Percentiles rank a stretch among this genome's conserved stretches.
Evolutionary conservation across 352 stramenopile species (phyloP).

Genomic region (Pythium brachiatum): DNA sequence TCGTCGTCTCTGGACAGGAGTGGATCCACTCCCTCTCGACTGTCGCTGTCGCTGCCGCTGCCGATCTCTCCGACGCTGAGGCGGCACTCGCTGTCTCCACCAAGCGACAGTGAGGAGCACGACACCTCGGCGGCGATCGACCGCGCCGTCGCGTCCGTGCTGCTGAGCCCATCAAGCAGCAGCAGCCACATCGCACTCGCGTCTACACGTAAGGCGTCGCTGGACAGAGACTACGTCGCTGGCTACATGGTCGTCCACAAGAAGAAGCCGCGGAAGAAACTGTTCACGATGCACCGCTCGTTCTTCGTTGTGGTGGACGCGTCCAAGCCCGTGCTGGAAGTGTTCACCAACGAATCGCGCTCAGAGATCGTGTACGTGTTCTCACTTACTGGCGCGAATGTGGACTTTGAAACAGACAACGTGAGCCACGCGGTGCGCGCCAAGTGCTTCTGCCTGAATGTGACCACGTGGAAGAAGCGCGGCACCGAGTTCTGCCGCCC

Average conservation of each 20-base stretch:
- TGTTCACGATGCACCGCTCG: slow-evolving; percentile 45
- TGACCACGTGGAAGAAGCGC: slow-evolving; percentile 69
- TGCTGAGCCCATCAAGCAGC: not conserved
- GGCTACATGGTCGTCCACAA: slow-evolving; percentile 60
- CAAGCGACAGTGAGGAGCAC: not conserved
- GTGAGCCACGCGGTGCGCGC: slow-evolving; percentile 60
- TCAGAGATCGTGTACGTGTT: slow-evolving; percentile 59
- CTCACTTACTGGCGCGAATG: slow-evolving; percentile 47
- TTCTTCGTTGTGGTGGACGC: slow-evolving; percentile 55
- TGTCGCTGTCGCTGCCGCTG: slow-evolving; percentile 12
- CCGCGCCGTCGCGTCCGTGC: slow-evolving; percentile 18
- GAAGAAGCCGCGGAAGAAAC: slow-evolving; percentile 58
- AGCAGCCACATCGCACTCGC: slow-evolving; percentile 14
- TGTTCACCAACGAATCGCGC: slow-evolving; percentile 59
- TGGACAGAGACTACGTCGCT: slow-evolving; percentile 44
- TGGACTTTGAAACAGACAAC: slow-evolving; percentile 71
- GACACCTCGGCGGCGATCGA: slow-evolving; percentile 6
- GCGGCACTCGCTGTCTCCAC: not conserved
- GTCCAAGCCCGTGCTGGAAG: slow-evolving; percentile 50
- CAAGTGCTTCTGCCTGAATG: slow-evolving; percentile 75
- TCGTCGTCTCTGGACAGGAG: not conserved
- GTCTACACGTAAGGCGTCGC: slow-evolving; percentile 22
- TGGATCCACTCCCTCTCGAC: not conserved
- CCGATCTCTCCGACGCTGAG: slow-evolving; percentile 6
- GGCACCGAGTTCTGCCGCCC: slow-evolving; percentile 51